Evolutionary conservation across 768 basidiomycete species (phyloP).

Genomic region (Mycena floridula): DNA sequence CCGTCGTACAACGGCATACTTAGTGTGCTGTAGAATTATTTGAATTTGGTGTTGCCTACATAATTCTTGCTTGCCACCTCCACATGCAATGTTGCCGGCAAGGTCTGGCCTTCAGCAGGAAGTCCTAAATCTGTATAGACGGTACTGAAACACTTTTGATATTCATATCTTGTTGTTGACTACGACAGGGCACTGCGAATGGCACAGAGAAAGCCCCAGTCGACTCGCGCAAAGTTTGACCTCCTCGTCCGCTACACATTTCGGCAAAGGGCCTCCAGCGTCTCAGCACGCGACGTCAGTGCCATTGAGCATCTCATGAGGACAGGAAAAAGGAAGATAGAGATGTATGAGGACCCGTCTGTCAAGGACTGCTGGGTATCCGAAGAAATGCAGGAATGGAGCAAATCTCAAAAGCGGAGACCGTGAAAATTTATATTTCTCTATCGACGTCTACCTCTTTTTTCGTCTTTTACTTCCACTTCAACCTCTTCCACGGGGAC

Average conservation of each 20-base stretch:
- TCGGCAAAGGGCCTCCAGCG: conserved; percentile 49
- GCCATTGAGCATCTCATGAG: conserved; percentile 76
- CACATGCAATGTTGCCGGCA: no score
- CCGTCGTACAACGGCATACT: no score
- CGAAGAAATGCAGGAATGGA: conserved; percentile 65
- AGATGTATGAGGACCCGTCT: conserved; percentile 57
- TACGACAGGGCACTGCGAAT: conserved; percentile 67
- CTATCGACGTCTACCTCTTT: background rate
- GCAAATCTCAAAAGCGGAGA: no score
- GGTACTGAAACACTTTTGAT: no score
- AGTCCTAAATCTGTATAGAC: conserved; percentile 46
- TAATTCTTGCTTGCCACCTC: no score
- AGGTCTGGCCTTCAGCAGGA: conserved; percentile 47
- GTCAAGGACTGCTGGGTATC: conserved; percentile 77
- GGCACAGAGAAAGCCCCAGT: conserved; percentile 58
- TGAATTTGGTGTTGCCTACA: no score
- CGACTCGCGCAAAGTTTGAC: conserved; percentile 56
- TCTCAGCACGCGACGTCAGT: conserved; percentile 61
- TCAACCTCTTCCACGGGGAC: background rate
- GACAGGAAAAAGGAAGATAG: conserved; percentile 58
- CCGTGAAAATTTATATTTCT: background rate
- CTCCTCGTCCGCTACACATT: conserved; percentile 68
- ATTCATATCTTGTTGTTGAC: conserved; percentile 31
- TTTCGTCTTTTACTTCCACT: background rate
- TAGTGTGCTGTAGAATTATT: no score